These are phyloP conservation scores for Stentor coeruleus DNA, from an alignment of 73 alveolate species.

Conservation along the genomic window DNA sequence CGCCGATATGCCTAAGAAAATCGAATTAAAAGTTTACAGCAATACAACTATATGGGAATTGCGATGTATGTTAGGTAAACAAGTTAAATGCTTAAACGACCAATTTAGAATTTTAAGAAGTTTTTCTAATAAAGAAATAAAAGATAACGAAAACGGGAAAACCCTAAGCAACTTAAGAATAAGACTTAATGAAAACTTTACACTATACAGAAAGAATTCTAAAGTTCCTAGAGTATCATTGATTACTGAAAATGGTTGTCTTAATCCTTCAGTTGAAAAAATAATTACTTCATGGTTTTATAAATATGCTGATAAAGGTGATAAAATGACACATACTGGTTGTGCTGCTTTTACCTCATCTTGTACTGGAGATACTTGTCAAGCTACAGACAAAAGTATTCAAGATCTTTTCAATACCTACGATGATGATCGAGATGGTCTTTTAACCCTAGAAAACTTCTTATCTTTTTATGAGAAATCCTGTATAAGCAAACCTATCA, in stretches of 20 bases:
- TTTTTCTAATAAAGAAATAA: conserved; percentile 53
- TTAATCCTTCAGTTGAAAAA: conserved; percentile 51
- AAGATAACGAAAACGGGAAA: conserved; percentile 73
- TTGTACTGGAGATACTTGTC: conserved; percentile 71
- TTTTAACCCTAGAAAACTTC: conserved; percentile 46
- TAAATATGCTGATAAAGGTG: conserved; percentile 57
- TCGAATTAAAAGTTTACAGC: conserved; percentile 50
- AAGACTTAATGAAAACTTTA: conserved; percentile 44
- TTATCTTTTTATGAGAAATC: conserved; percentile 60
- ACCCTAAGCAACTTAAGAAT: conserved; percentile 69
- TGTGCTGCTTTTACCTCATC: conserved; percentile 61
- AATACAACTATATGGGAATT: conserved; percentile 82
- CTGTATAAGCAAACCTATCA: conserved; percentile 45
- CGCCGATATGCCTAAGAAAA: conserved; percentile 50
- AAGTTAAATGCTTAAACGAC: conserved; percentile 45
- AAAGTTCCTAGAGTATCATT: conserved; percentile 29
- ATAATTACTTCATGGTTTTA: conserved; percentile 61
- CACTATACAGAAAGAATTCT: conserved; percentile 25
- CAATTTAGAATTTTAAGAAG: conserved; percentile 49
- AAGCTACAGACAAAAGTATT: conserved; percentile 56
- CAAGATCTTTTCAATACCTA: conserved; percentile 43
- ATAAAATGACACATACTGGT: conserved; percentile 59
- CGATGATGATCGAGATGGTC: conserved; percentile 65
- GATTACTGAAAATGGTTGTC: conserved; percentile 7
- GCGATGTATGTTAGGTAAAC: conserved; percentile 53